phyloP scores from a whole-genome alignment of 257 asterid genomes.

The Primulina tabacum region DNA sequence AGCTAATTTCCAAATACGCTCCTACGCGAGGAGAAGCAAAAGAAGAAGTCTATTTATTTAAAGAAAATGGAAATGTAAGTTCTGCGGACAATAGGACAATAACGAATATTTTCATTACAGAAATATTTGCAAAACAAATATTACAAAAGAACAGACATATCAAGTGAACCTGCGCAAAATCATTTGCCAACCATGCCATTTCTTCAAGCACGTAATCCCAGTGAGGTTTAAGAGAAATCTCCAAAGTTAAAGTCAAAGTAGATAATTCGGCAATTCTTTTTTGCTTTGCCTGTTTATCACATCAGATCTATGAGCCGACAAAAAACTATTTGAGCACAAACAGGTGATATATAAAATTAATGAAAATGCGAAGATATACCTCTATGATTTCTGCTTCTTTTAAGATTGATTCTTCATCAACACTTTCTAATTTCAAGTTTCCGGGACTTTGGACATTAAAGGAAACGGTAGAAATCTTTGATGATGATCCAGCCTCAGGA shows the following conservation, averaged over 20 bases:
- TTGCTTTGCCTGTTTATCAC: slow-evolving; percentile 70
- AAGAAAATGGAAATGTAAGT: slow-evolving; percentile 9
- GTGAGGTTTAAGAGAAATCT: slow-evolving; percentile 53
- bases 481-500: slow-evolving; percentile 34
- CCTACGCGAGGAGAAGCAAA: slow-evolving; percentile 41
- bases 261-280: slow-evolving; percentile 71
- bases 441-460: slow-evolving; percentile 38
- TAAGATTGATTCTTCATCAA: slow-evolving; percentile 78
- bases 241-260: slow-evolving; percentile 35
- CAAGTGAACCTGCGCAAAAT: slow-evolving; percentile 85
- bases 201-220: slow-evolving; percentile 97
- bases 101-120: not conserved
- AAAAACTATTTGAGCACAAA: slow-evolving; percentile 26
- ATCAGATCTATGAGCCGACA: slow-evolving; percentile 41
- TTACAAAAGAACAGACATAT: slow-evolving; percentile 19
- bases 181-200: slow-evolving; percentile 98
- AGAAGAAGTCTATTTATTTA: slow-evolving; percentile 17
- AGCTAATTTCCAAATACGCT: slow-evolving; percentile 83
- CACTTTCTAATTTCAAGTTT: slow-evolving; percentile 33
- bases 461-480: slow-evolving; percentile 36
- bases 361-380: slow-evolving; percentile 41
- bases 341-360: slow-evolving; percentile 19
- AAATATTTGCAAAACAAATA: not conserved
- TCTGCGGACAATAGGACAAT: slow-evolving; percentile 12
- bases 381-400: slow-evolving; percentile 82